Percentiles rank a stretch among this genome's conserved stretches.
phyloP scores from a whole-genome alignment of 2,329 filamentous ascomycete genomes.

The Colletotrichum sp. region DNA sequence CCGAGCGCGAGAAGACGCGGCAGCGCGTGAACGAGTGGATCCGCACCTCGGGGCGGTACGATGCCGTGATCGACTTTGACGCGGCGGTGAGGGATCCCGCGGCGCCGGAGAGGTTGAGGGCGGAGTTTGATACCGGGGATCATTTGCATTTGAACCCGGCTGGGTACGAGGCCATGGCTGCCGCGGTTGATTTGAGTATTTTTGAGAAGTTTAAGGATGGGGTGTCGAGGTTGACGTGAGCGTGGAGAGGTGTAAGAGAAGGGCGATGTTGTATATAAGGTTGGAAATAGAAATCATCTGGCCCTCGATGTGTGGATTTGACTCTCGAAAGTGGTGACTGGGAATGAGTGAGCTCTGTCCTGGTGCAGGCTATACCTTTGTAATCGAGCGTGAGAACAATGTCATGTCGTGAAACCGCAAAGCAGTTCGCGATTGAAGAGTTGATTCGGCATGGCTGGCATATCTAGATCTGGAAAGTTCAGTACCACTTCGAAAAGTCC shows the following conservation, averaged over 20 bases:
- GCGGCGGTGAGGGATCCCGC: conserved; percentile 52
- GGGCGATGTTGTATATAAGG: background rate
- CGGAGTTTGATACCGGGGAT: conserved; percentile 60
- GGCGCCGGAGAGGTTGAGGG: conserved; percentile 45
- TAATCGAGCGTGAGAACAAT: background rate
- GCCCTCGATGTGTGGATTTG: background rate
- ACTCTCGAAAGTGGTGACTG: background rate
- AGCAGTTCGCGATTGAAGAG: background rate
- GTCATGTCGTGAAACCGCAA: background rate
- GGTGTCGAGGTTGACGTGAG: background rate
- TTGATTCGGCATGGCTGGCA: background rate
- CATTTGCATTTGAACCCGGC: conserved; percentile 62
- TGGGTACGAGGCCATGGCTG: conserved; percentile 62
- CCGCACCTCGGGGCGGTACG: conserved; percentile 56
- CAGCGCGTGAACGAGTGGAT: conserved; percentile 65
- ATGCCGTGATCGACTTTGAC: conserved; percentile 69
- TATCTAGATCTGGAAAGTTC: background rate
- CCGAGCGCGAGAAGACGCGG: conserved; percentile 57
- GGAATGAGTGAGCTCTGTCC: background rate
- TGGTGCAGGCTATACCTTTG: too few species aligned
- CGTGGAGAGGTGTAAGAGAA: rapidly evolving
- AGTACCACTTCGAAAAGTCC: background rate
- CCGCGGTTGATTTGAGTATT: conserved; percentile 55
- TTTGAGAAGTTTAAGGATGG: conserved; percentile 41
- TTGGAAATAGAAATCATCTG: background rate